A percentile compares a stretch with the other conserved stretches of the same genome.
These are phyloP conservation scores for Astraeus odoratus DNA, from an alignment of 768 basidiomycete genomes.

Conservation along the genomic window DNA sequence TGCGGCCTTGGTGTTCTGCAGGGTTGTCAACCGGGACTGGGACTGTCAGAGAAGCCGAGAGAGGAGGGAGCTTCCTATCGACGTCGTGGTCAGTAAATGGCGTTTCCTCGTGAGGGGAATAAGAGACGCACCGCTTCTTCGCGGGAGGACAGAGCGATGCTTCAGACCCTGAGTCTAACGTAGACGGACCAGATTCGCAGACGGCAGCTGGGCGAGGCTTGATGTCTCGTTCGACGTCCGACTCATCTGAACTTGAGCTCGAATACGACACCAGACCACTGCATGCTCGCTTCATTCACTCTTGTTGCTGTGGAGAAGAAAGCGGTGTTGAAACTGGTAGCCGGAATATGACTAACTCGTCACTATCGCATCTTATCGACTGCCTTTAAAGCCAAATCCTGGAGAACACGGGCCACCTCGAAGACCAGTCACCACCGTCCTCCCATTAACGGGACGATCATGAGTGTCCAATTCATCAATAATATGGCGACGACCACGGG, in stretches of 20 bases:
- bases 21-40: slow-evolving; percentile 64
- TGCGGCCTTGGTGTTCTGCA: slow-evolving; percentile 76
- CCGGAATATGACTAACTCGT: too few relatives aligned
- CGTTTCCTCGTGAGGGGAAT: neutral
- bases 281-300: slow-evolving; percentile 19
- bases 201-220: neutral
- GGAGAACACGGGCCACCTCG: too few relatives aligned
- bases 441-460: slow-evolving; percentile 24
- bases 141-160: slow-evolving; percentile 9
- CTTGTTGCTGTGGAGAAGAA: neutral
- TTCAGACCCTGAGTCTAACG: slow-evolving; percentile 2
- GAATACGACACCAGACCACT: slow-evolving; percentile 40
- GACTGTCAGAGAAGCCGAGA: slow-evolving; percentile 43
- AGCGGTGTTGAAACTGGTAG: too few relatives aligned
- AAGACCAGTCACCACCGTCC: too few relatives aligned
- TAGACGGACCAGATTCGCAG: neutral
- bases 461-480: slow-evolving; percentile 75
- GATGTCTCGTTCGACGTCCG: neutral
- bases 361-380: too few relatives aligned
- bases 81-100: neutral
- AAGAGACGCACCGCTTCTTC: slow-evolving; percentile 36
- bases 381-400: too few relatives aligned
- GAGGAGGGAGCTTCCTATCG: slow-evolving; percentile 54
- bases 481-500: slow-evolving; percentile 38
- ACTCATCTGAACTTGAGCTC: slow-evolving; percentile 42